These are phyloP conservation scores for Rostrohypoxylon terebratum DNA, from an alignment of 495 filamentous ascomycete genomes.

Conservation along the genomic window DNA sequence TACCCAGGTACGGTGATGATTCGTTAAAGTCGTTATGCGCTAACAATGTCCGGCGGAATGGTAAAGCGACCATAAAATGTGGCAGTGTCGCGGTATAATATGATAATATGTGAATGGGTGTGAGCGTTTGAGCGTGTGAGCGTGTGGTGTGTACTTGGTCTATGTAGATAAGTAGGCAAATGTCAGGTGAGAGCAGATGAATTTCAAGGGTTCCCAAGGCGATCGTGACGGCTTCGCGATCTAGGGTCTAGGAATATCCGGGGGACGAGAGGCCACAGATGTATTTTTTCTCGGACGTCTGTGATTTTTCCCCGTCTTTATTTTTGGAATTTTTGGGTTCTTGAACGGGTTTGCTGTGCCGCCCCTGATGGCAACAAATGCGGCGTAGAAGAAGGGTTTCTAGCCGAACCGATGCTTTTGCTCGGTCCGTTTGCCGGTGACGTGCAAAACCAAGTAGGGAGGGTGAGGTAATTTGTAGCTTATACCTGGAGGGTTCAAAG, in stretches of 20 bases:
- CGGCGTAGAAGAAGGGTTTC: constrained; percentile 28
- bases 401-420: constrained; percentile 44
- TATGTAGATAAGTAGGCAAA: not conserved
- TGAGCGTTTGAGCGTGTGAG: not conserved
- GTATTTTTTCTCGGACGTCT: constrained; percentile 21
- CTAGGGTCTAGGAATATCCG: constrained; percentile 9
- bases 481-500: constrained; percentile 22
- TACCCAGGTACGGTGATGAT: constrained; percentile 20
- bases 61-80: constrained; percentile 9
- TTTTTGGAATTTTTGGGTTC: constrained; percentile 29
- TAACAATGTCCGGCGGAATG: constrained; percentile 13
- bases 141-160: not conserved
- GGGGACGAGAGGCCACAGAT: constrained; percentile 16
- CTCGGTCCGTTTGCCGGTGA: constrained; percentile 41
- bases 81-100: constrained; percentile 24
- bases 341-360: constrained; percentile 36
- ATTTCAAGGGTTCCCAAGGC: not conserved
- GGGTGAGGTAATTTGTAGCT: not conserved
- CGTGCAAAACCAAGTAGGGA: constrained; percentile 13
- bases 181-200: not conserved
- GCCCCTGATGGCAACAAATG: constrained; percentile 30
- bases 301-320: constrained; percentile 23
- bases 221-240: not conserved
- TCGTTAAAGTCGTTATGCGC: constrained; percentile 10
- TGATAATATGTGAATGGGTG: not conserved